Evolutionary conservation across 225 moss, liverwort and hornwort species (phyloP), one percentile per base, ranked within the genome.

Genomic region (Lunularia cruciata): DNA sequence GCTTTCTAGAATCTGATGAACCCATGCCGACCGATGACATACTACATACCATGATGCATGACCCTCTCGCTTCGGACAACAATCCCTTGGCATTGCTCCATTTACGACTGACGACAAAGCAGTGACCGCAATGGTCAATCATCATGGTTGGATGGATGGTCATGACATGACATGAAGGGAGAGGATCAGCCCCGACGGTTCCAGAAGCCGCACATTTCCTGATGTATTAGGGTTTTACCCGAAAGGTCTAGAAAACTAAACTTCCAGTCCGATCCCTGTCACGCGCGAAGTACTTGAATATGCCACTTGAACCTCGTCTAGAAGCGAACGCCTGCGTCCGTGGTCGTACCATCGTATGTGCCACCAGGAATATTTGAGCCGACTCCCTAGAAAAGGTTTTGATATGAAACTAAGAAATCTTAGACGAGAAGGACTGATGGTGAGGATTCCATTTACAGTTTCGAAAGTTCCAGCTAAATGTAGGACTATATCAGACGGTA

Each of bases 1-100:
- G 55, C 55, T 69, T 69, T 69, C 69, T 57, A 69, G 69, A 69
- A 69, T 57, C 38, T 57, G 27, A 40, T 40, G 9, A n/a, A 51
- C 47, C 34, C 52, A 47, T 47, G 23, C 32, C 47, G n/a, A 47
- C 59, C 35, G 3, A 23, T 28, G 42, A 42, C 37, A 40, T 22
- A 22, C 61, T n/a, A 22, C 30, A 61, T 23, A 22, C 31, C 30
- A 14, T 51, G 9, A 61, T 40, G 61, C 40, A 9, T 40, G 61
- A 40, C 5, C 15, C 39, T 60, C 5, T 0, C 57, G 3, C 16
- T 37, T 39, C n/a, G 8, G 37, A 23, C 33, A 57, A 5, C 18
- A 5, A 31, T 36, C 15, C 31, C 63, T 63, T 2, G 8, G 18
- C 5, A 15, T 23, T 39, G n/a, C 23, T 60, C 19, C 25, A n/a